Evolutionary conservation across 768 basidiomycete species (phyloP).

Genomic region (Tricholoma furcatifolium): DNA sequence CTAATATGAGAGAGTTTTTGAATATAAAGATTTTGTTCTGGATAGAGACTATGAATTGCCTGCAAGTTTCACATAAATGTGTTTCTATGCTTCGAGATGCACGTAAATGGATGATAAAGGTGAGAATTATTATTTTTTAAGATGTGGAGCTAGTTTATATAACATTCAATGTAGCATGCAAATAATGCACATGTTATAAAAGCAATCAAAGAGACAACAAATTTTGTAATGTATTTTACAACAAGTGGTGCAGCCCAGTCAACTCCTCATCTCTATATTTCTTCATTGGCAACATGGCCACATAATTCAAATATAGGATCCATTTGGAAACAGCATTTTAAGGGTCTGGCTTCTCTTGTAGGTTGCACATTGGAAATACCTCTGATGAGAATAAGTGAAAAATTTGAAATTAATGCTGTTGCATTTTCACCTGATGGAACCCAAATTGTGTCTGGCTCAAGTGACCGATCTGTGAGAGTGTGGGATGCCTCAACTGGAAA

Average conservation of each 20-base stretch:
- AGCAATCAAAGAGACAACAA: background rate
- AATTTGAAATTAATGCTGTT: background rate
- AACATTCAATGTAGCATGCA: background rate
- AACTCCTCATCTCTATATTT: slow-evolving; percentile 21
- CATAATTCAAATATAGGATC: background rate
- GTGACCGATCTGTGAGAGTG: background rate
- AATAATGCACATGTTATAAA: background rate
- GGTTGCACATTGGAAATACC: background rate
- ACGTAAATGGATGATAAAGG: background rate
- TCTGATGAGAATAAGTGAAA: background rate
- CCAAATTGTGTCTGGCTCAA: background rate
- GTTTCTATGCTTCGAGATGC: background rate
- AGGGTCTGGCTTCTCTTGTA: background rate
- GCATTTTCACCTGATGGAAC: background rate
- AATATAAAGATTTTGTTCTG: background rate
- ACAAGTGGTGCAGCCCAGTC: slow-evolving; percentile 13
- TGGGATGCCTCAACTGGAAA: background rate
- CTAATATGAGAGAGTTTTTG: background rate
- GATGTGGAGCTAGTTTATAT: no score
- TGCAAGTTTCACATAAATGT: background rate
- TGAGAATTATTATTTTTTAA: no score
- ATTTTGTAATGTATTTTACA: slow-evolving; percentile 17
- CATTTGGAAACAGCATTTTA: background rate
- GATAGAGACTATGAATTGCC: background rate
- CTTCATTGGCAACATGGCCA: slow-evolving; percentile 19